phyloP scores from a whole-genome alignment of 805 yeast species.

The Wickerhamiella cacticola region DNA sequence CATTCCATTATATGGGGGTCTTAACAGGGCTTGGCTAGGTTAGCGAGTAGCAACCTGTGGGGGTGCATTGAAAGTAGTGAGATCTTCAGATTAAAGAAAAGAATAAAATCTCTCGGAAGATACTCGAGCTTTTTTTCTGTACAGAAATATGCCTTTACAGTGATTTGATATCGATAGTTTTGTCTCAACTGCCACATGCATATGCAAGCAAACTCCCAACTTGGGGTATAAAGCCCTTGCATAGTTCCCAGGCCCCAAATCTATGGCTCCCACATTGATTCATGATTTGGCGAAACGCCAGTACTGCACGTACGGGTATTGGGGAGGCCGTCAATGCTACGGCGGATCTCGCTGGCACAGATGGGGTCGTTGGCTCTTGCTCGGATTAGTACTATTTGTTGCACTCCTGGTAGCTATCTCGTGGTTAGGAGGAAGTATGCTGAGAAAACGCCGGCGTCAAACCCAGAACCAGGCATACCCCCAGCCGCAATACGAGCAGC shows the following conservation, averaged over 20 bases:
- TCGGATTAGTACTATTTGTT: constrained; percentile 3
- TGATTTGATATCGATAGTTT: no score
- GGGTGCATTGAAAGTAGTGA: no score
- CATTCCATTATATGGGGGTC: no score
- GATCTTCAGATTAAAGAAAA: no score
- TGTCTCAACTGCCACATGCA: background rate
- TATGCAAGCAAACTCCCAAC: constrained; percentile 4
- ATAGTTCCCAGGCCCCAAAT: background rate
- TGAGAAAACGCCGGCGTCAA: background rate
- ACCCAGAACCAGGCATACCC: constrained; percentile 4
- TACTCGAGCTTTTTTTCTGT: no score
- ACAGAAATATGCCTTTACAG: no score
- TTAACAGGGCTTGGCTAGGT: no score
- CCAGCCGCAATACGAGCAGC: constrained; percentile 4
- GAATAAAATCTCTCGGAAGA: no score
- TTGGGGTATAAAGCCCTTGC: background rate
- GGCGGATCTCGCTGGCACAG: constrained; percentile 5
- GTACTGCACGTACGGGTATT: background rate
- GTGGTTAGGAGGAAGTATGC: background rate
- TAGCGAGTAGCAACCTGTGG: no score
- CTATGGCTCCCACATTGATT: background rate
- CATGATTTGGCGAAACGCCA: background rate
- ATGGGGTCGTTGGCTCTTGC: constrained; percentile 6
- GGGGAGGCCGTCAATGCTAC: background rate
- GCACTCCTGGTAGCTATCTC: background rate